Evolutionary conservation across 1,139 yeast species (phyloP).

Genomic region (Debaryomycetaceae sp.): DNA sequence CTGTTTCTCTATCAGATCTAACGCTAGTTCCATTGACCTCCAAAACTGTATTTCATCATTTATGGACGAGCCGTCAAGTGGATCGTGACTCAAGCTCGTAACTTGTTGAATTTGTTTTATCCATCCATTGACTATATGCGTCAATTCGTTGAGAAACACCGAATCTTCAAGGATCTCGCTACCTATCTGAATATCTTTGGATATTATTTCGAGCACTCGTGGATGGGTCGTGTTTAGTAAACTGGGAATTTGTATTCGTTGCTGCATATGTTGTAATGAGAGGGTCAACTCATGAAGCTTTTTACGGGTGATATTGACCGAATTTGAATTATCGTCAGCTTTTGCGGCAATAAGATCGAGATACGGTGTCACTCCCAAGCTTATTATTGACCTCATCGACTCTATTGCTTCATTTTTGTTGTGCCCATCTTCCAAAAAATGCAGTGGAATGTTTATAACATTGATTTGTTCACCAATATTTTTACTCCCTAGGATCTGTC

Average conservation of each 20-base stretch:
- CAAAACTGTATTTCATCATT: slow-evolving; percentile 77
- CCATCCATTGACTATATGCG: slow-evolving; percentile 71
- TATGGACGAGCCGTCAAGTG: slow-evolving; percentile 54
- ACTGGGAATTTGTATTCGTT: slow-evolving; percentile 67
- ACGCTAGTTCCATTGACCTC: slow-evolving; percentile 66
- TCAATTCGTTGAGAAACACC: slow-evolving; percentile 59
- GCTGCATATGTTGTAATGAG: slow-evolving; percentile 68
- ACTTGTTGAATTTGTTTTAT: slow-evolving; percentile 58
- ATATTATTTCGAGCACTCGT: slow-evolving; percentile 32
- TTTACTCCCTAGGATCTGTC: slow-evolving; percentile 10
- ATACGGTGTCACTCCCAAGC: slow-evolving; percentile 38
- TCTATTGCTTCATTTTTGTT: slow-evolving; percentile 39
- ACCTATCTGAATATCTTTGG: slow-evolving; percentile 17
- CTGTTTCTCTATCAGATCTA: slow-evolving; percentile 57
- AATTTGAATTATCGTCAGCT: slow-evolving; percentile 14
- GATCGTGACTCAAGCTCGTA: slow-evolving; percentile 49
- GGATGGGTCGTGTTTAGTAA: slow-evolving; percentile 54
- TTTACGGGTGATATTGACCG: slow-evolving; percentile 48
- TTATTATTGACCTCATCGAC: slow-evolving; percentile 55
- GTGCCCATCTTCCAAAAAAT: slow-evolving; percentile 5
- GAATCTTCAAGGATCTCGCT: slow-evolving; percentile 43
- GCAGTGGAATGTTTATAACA: slow-evolving; percentile 29
- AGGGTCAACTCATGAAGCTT: slow-evolving; percentile 68
- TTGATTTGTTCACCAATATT: slow-evolving; percentile 34
- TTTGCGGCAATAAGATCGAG: slow-evolving; percentile 25